A percentile compares a stretch with the other conserved stretches of the same genome.
Conservation (phyloP, 805 yeast genomes). For the Metschnikowia henanensis region DNA sequence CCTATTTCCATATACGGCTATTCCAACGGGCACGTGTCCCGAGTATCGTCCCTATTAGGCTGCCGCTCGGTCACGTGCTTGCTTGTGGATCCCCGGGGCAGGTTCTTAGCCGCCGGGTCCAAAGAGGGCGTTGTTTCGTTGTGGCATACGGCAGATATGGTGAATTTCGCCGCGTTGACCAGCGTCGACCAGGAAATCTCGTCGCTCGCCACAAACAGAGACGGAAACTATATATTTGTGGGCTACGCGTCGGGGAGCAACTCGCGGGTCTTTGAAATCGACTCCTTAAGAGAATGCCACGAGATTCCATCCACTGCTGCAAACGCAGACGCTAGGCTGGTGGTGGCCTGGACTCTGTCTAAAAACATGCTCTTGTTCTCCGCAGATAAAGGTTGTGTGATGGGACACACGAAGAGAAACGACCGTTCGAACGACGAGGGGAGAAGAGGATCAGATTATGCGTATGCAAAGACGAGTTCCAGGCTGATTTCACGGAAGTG, state of each 20-base stretch:
- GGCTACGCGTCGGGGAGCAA: slow-evolving; percentile 45
- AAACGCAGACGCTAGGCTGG: slow-evolving; percentile 1
- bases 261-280: slow-evolving; percentile 39
- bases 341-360: slow-evolving; percentile 36
- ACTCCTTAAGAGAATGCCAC: slow-evolving; percentile 27
- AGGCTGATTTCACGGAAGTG: not conserved
- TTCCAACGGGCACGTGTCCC: slow-evolving; percentile 1
- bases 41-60: slow-evolving; percentile 25
- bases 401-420: slow-evolving; percentile 17
- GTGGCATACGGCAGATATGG: slow-evolving; percentile 46
- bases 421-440: not conserved
- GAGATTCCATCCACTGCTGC: slow-evolving; percentile 21
- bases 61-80: slow-evolving; percentile 53
- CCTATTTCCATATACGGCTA: slow-evolving; percentile 27
- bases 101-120: slow-evolving; percentile 51
- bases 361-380: slow-evolving; percentile 31
- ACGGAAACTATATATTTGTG: slow-evolving; percentile 47
- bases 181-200: slow-evolving; percentile 45
- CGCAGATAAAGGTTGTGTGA: slow-evolving; percentile 30
- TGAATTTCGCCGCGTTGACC: slow-evolving; percentile 35
- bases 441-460: not conserved
- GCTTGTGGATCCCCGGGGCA: slow-evolving; percentile 53
- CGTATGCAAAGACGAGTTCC: not conserved
- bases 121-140: slow-evolving; percentile 56
- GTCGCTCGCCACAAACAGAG: slow-evolving; percentile 41